phyloP scores from a whole-genome alignment of 2,329 filamentous ascomycete species.

The Fusarium sterilihyphosum region DNA sequence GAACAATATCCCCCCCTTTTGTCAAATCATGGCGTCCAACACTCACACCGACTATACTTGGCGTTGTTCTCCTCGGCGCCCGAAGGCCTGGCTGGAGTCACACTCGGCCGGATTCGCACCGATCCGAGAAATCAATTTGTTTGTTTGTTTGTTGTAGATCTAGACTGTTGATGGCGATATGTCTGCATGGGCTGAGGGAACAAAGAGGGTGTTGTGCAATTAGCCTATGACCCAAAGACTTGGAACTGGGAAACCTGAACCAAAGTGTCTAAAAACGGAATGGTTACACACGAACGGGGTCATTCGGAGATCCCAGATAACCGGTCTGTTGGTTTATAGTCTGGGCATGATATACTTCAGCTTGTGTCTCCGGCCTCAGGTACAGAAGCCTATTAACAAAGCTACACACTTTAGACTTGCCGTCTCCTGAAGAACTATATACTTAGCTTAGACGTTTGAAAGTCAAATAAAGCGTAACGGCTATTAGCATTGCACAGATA shows the following conservation, averaged over 20 bases:
- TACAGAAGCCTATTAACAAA: background rate
- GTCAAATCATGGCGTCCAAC: background rate
- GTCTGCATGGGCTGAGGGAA: background rate
- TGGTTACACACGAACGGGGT: background rate
- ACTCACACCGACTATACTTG: slow-evolving; percentile 2
- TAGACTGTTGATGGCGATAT: background rate
- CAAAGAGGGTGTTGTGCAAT: background rate
- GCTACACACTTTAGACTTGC: background rate
- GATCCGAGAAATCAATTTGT: background rate
- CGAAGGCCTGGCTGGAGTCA: background rate
- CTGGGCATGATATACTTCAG: background rate
- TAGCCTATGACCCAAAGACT: background rate
- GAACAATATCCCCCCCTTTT: background rate
- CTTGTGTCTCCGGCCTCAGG: background rate
- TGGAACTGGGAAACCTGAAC: background rate
- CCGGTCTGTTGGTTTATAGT: background rate
- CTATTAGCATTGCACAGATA: background rate
- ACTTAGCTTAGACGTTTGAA: background rate
- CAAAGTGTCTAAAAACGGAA: background rate
- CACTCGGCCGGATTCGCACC: background rate
- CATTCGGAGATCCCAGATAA: background rate
- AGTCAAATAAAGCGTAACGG: background rate
- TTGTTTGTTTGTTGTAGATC: background rate
- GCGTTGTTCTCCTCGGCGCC: background rate
- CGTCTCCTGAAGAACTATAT: background rate